A percentile compares a stretch with the other conserved stretches of the same genome.
These are phyloP conservation scores for Botrytis cinerea DNA, from an alignment of 2,329 filamentous ascomycete genomes.

Conservation along the genomic window DNA sequence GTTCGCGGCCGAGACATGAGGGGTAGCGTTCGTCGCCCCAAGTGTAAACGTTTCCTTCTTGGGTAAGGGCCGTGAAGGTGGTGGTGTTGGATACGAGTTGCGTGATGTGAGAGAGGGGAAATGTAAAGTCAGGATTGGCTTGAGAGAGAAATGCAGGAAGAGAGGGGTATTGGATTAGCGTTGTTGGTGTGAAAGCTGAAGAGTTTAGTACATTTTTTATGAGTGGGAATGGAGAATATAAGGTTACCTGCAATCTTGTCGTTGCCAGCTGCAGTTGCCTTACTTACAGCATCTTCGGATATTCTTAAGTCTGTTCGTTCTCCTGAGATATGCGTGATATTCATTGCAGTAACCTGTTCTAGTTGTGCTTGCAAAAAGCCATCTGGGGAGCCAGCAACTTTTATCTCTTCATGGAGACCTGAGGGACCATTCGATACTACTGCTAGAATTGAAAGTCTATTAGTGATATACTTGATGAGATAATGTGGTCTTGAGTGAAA, in stretches of 20 bases:
- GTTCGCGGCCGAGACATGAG: slow-evolving; percentile 56
- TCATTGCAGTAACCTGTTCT: neutral
- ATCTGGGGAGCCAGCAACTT: slow-evolving; percentile 39
- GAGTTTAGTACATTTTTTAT: slow-evolving; percentile 1
- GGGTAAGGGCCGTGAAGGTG: slow-evolving; percentile 44
- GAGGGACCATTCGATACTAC: neutral
- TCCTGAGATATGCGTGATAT: neutral
- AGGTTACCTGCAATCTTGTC: slow-evolving; percentile 31
- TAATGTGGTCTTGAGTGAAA: neutral
- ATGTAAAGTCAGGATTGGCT: slow-evolving; percentile 8
- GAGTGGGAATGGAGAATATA: neutral
- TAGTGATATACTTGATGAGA: neutral
- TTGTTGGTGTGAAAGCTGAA: slow-evolving; percentile 14
- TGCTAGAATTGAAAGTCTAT: neutral
- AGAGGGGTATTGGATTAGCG: slow-evolving; percentile 30
- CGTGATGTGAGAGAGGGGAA: slow-evolving; percentile 25
- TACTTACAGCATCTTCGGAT: neutral
- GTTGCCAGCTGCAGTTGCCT: slow-evolving; percentile 44
- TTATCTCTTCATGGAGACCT: neutral
- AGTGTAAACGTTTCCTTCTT: slow-evolving; percentile 44
- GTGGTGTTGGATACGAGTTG: slow-evolving; percentile 43
- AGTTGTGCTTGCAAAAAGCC: slow-evolving; percentile 31
- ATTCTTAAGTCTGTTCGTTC: neutral
- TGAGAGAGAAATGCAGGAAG: slow-evolving; percentile 26
- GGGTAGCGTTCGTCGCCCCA: slow-evolving; percentile 61